phyloP scores from a whole-genome alignment of 352 stramenopile genomes.

The Pythium phragmiticola region DNA sequence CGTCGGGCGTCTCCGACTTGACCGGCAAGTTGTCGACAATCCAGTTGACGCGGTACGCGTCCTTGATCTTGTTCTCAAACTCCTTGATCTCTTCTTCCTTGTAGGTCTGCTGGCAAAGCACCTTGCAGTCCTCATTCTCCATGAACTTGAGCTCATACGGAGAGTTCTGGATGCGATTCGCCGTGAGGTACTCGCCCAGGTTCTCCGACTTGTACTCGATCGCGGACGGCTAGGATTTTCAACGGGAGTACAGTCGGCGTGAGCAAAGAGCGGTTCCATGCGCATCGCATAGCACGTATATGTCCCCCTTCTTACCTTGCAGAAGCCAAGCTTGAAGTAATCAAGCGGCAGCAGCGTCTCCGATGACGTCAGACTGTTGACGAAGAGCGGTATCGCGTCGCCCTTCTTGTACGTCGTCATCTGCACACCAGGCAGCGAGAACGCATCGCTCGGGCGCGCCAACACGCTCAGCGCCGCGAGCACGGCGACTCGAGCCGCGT shows the following conservation, averaged over 20 bases:
- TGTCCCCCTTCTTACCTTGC: slow-evolving; percentile 50
- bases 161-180: slow-evolving; percentile 99
- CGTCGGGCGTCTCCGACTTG: slow-evolving; percentile 66
- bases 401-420: slow-evolving; percentile 88
- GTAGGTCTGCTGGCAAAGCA: slow-evolving; percentile 82
- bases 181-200: slow-evolving; percentile 98
- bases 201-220: slow-evolving; percentile 98
- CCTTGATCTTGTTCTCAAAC: slow-evolving; percentile 93
- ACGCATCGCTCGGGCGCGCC: slow-evolving; percentile 29
- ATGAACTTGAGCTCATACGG: slow-evolving; percentile 95
- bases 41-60: slow-evolving; percentile 98
- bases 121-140: slow-evolving; percentile 62
- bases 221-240: slow-evolving; percentile 54
- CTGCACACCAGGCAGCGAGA: slow-evolving; percentile 84
- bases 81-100: slow-evolving; percentile 92
- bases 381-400: slow-evolving; percentile 88
- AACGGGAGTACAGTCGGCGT: too few relatives aligned
- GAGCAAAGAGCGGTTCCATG: too few relatives aligned
- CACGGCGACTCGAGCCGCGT: slow-evolving; percentile 28
- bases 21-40: slow-evolving; percentile 99
- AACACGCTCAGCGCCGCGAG: slow-evolving; percentile 26
- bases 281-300: too few relatives aligned
- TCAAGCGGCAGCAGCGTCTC: slow-evolving; percentile 97
- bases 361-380: slow-evolving; percentile 93
- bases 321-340: slow-evolving; percentile 98